phyloP scores from a whole-genome alignment of 495 filamentous ascomycete species.

The Paragyromitra xinjiangensis region DNA sequence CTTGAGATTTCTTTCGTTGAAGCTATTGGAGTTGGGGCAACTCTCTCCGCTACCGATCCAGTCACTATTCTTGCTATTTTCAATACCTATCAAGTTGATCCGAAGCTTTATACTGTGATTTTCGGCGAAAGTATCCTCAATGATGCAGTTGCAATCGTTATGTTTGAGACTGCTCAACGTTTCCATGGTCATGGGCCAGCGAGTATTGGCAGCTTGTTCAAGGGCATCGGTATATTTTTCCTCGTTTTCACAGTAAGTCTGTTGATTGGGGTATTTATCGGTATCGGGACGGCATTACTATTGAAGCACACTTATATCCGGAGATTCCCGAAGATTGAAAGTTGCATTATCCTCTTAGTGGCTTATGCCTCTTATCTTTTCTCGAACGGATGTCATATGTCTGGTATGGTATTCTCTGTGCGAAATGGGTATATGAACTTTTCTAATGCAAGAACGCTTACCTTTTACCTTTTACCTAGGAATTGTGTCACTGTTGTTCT shows the following conservation, averaged over 20 bases:
- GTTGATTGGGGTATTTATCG: slow-evolving; percentile 84
- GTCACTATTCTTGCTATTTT: slow-evolving; percentile 98
- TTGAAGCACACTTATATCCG: slow-evolving; percentile 93
- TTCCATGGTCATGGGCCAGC: slow-evolving; percentile 69
- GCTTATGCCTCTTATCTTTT: slow-evolving; percentile 98
- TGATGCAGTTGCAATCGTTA: slow-evolving; percentile 96
- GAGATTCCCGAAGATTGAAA: slow-evolving; percentile 94
- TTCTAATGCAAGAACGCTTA: slow-evolving; percentile 4
- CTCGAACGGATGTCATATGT: slow-evolving; percentile 91
- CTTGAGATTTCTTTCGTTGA: slow-evolving; percentile 89
- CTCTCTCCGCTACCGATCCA: slow-evolving; percentile 93
- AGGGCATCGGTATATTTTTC: slow-evolving; percentile 93
- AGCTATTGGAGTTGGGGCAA: slow-evolving; percentile 93
- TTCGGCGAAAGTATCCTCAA: slow-evolving; percentile 98
- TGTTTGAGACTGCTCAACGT: slow-evolving; percentile 95
- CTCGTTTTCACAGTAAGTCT: slow-evolving; percentile 94
- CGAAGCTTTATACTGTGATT: slow-evolving; percentile 96
- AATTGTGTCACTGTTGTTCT: slow-evolving; percentile 95
- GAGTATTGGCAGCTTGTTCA: slow-evolving; percentile 74
- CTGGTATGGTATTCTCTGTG: slow-evolving; percentile 69
- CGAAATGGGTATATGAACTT: neutral
- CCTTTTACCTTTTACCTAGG: slow-evolving; percentile 63
- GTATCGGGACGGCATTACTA: slow-evolving; percentile 82
- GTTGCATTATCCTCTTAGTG: slow-evolving; percentile 89
- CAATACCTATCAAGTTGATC: slow-evolving; percentile 98